Evolutionary conservation across 352 stramenopile genomes (phyloP).

Genomic region (Pythium plurisporium): DNA sequence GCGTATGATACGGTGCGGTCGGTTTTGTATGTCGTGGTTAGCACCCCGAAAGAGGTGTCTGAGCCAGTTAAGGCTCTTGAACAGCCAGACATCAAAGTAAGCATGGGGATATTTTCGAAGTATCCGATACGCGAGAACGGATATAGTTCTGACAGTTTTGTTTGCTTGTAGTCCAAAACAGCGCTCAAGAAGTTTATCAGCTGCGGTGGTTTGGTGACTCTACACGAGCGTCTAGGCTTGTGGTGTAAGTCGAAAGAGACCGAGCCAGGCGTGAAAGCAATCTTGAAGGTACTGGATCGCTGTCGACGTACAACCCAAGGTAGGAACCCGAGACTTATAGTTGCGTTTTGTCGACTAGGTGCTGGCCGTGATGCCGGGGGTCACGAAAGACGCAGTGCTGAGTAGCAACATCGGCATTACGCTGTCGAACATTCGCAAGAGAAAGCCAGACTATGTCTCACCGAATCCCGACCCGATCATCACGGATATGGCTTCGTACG

Average conservation of each 20-base stretch:
- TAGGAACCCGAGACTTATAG: too few species aligned
- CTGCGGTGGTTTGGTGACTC: conserved; percentile 38
- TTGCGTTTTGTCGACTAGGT: conserved; percentile 24
- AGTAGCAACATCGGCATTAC: conserved; percentile 54
- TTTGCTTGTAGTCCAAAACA: conserved; percentile 35
- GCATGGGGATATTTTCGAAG: too few species aligned
- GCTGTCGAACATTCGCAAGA: conserved; percentile 38
- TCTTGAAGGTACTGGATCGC: conserved; percentile 45
- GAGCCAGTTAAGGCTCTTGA: conserved; percentile 8
- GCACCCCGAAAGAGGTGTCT: conserved; percentile 27
- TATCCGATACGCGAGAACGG: too few species aligned
- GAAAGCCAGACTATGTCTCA: neutral
- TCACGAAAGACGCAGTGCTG: conserved; percentile 38
- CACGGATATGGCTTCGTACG: conserved; percentile 38
- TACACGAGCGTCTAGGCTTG: conserved; percentile 38
- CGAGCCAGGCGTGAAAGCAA: conserved; percentile 48
- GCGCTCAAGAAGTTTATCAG: conserved; percentile 48
- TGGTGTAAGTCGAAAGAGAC: conserved; percentile 46
- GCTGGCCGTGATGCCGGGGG: conserved; percentile 50
- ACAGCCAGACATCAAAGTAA: conserved; percentile 34
- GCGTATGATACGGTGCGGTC: conserved; percentile 53
- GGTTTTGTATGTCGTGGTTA: conserved; percentile 53
- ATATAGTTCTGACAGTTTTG: neutral
- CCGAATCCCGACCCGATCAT: conserved; percentile 20
- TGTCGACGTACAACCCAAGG: neutral